These are phyloP conservation scores for Hypsizygus ulmarius DNA, from an alignment of 1,284 basidiomycete genomes.

Conservation along the genomic window DNA sequence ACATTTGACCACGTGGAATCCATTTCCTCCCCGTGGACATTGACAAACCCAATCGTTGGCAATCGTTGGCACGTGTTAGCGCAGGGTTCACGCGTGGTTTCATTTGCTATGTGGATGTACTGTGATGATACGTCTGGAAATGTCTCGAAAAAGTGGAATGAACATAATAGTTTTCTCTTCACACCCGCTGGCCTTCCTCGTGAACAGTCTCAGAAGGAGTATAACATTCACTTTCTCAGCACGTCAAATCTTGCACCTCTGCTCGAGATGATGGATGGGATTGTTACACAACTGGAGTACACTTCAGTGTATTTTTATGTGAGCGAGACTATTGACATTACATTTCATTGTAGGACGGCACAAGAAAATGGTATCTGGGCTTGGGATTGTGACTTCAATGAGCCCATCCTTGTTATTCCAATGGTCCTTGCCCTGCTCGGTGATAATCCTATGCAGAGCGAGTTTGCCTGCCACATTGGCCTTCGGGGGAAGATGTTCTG, in stretches of 20 bases:
- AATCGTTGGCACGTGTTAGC: conserved; percentile 23
- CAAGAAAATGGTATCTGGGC: conserved; percentile 16
- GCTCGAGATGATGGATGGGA: conserved; percentile 37
- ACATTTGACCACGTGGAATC: too few species aligned
- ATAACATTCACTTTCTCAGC: conserved; percentile 34
- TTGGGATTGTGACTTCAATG: conserved; percentile 26
- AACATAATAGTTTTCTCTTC: conserved; percentile 40
- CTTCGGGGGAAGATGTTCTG: conserved; percentile 33
- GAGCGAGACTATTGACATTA: not conserved
- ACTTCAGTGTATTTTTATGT: not conserved
- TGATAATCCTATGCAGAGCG: conserved; percentile 41
- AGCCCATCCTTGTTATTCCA: conserved; percentile 29
- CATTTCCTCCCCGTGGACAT: conserved; percentile 16
- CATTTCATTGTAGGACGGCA: not conserved
- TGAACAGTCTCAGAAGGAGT: conserved; percentile 22
- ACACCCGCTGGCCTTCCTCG: conserved; percentile 15
- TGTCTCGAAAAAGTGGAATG: conserved; percentile 43
- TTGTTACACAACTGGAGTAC: conserved; percentile 24
- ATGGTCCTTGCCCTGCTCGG: conserved; percentile 32
- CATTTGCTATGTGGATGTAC: conserved; percentile 39
- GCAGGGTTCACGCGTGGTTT: conserved; percentile 22
- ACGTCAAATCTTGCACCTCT: conserved; percentile 38
- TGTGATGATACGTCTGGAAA: conserved; percentile 46
- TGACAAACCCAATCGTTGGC: conserved; percentile 15
- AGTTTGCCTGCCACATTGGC: conserved; percentile 36